Evolutionary conservation across 352 stramenopile genomes (phyloP).

Genomic region (Phytophthora macrochlamydospora): DNA sequence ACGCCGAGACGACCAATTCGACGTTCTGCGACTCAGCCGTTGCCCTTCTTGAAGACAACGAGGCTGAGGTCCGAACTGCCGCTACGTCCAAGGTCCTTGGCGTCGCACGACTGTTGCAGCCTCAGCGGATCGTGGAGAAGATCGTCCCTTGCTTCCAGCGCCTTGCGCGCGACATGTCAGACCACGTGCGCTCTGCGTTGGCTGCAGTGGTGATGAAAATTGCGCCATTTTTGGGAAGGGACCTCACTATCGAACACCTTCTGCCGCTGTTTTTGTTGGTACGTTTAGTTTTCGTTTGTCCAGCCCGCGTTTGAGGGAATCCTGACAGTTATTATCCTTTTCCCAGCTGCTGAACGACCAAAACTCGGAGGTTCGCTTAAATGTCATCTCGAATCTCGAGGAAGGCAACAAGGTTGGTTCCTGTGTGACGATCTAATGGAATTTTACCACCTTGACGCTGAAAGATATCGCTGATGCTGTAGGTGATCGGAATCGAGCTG

Average conservation of each 20-base stretch:
- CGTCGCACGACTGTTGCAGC: constrained; percentile 59
- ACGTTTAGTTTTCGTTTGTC: constrained; percentile 9
- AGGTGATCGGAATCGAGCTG: constrained; percentile 97
- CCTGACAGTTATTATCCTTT: no score
- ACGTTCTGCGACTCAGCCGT: constrained; percentile 91
- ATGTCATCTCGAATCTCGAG: constrained; percentile 98
- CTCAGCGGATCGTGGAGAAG: constrained; percentile 71
- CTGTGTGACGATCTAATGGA: constrained; percentile 6
- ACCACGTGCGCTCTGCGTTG: constrained; percentile 96
- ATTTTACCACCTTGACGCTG: no score
- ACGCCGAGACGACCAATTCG: constrained; percentile 65
- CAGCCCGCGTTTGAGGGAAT: no score
- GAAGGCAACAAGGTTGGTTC: constrained; percentile 90
- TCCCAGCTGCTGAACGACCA: constrained; percentile 94
- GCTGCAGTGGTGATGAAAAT: constrained; percentile 96
- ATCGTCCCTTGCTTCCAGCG: constrained; percentile 88
- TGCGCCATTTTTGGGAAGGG: constrained; percentile 92
- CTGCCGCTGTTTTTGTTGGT: constrained; percentile 95
- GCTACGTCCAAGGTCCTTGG: constrained; percentile 91
- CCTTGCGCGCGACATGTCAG: constrained; percentile 96
- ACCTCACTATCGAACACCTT: constrained; percentile 94
- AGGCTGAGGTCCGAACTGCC: constrained; percentile 96
- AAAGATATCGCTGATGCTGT: not conserved
- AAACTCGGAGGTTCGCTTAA: constrained; percentile 97
- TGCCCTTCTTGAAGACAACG: constrained; percentile 95